Percentiles rank a stretch among this genome's conserved stretches.
Conservation (phyloP, 371 early-diverging fungal genomes). For the Apophysomyces elegans region DNA sequence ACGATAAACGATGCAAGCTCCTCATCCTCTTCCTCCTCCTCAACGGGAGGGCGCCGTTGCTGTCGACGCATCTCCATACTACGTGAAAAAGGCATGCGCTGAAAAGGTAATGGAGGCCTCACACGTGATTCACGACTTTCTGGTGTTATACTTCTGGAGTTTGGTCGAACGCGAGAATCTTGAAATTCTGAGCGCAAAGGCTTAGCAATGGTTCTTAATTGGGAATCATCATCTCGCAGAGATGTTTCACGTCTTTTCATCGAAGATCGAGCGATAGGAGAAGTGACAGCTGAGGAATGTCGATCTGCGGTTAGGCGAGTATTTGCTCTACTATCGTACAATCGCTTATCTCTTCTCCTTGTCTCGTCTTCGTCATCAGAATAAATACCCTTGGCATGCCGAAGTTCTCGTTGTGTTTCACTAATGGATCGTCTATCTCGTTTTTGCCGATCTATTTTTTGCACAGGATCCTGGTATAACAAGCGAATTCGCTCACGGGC, state of each 20-base stretch:
- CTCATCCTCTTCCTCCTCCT: conserved; percentile 44
- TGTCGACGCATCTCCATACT: conserved; percentile 19
- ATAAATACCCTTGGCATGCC: conserved; percentile 39
- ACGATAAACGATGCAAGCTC: conserved; percentile 48
- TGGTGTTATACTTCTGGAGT: not conserved
- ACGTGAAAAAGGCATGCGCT: conserved; percentile 43
- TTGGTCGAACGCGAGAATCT: conserved; percentile 1
- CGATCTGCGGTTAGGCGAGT: conserved; percentile 13
- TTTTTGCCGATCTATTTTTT: conserved; percentile 27
- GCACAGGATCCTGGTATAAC: conserved; percentile 21
- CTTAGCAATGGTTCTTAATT: not conserved
- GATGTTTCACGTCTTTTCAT: conserved; percentile 1
- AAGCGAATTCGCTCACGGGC: conserved; percentile 19
- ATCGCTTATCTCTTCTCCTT: conserved; percentile 16
- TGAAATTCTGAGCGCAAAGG: not conserved
- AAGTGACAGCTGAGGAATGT: conserved; percentile 12
- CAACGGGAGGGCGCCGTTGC: conserved; percentile 21
- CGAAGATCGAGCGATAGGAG: conserved; percentile 9
- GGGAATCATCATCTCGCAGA: not conserved
- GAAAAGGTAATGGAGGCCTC: conserved; percentile 12
- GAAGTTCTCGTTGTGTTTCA: conserved; percentile 48
- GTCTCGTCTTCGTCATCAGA: conserved; percentile 37
- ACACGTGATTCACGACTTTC: not conserved
- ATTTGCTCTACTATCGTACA: conserved; percentile 14
- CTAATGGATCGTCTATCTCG: conserved; percentile 40